phyloP scores from a whole-genome alignment of 495 filamentous ascomycete species.

The Hapsidospora chrysogenum region DNA sequence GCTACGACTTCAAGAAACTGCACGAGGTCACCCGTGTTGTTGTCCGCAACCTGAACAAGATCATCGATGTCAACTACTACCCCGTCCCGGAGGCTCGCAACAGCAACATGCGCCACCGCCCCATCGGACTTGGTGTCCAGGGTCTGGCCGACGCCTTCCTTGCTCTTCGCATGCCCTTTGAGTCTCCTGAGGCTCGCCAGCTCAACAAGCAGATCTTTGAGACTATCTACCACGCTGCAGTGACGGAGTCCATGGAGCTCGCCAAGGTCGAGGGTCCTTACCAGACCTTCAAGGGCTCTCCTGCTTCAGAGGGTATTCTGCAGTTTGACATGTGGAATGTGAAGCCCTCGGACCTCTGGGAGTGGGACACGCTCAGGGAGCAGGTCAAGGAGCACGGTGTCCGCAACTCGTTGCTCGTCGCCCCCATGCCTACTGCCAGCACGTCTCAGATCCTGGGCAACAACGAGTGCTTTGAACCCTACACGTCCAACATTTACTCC shows the following conservation, averaged over 20 bases:
- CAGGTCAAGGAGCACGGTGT: conserved; percentile 83
- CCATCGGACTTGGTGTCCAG: conserved; percentile 91
- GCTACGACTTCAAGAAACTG: conserved; percentile 87
- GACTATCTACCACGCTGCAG: conserved; percentile 93
- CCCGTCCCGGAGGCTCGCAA: conserved; percentile 82
- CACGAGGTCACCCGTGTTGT: conserved; percentile 85
- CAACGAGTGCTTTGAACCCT: conserved; percentile 99
- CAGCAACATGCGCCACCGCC: conserved; percentile 90
- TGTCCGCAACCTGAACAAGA: conserved; percentile 86
- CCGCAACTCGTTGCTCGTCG: conserved; percentile 85
- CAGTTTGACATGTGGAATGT: conserved; percentile 99
- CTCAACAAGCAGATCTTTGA: conserved; percentile 98
- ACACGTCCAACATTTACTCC: conserved; percentile 98
- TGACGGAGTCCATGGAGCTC: conserved; percentile 75
- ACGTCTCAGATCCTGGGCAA: conserved; percentile 94
- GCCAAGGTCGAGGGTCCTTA: conserved; percentile 74
- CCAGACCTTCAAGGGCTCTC: conserved; percentile 80
- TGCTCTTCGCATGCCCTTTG: conserved; percentile 89
- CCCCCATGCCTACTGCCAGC: conserved; percentile 93
- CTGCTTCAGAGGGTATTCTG: conserved; percentile 85
- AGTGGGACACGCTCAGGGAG: conserved; percentile 80
- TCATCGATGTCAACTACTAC: conserved; percentile 95
- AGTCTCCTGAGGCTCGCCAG: conserved; percentile 80
- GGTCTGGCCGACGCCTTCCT: conserved; percentile 98
- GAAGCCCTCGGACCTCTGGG: conserved; percentile 86